Conservation (phyloP, 257 asterid genomes). For the Gardenia jasminoides region DNA sequence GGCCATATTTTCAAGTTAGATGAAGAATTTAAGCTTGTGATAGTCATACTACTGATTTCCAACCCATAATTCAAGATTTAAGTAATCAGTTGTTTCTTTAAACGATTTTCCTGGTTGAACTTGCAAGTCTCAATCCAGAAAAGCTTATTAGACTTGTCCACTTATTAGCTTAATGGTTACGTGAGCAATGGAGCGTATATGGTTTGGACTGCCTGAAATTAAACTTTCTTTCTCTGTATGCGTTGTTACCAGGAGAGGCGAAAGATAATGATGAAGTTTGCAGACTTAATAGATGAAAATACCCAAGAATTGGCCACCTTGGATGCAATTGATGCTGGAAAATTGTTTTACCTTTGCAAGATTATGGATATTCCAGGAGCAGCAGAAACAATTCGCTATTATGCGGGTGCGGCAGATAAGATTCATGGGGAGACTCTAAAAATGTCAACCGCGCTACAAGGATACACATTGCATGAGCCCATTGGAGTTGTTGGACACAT, state of each 20-base stretch:
- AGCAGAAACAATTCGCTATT: slow-evolving; percentile 26
- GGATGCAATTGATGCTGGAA: slow-evolving; percentile 41
- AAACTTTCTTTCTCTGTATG: background rate
- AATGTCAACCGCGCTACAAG: slow-evolving; percentile 35
- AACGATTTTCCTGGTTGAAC: background rate
- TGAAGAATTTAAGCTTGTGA: background rate
- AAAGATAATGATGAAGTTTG: slow-evolving; percentile 35
- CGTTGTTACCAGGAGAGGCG: slow-evolving; percentile 32
- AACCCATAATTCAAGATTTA: background rate
- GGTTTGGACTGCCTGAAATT: background rate
- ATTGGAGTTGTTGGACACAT: slow-evolving; percentile 48
- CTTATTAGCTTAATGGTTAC: no score
- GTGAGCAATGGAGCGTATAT: background rate
- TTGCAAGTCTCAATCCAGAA: background rate
- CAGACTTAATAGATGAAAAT: slow-evolving; percentile 33
- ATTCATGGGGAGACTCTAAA: slow-evolving; percentile 42
- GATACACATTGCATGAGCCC: slow-evolving; percentile 42
- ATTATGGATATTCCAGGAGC: slow-evolving; percentile 29
- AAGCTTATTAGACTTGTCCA: background rate
- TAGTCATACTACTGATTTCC: background rate
- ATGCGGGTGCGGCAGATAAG: slow-evolving; percentile 48
- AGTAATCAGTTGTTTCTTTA: background rate
- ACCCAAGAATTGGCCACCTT: slow-evolving; percentile 34
- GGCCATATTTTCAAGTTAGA: background rate
- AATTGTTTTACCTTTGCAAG: slow-evolving; percentile 24